Conservation (phyloP, 1,284 basidiomycete genomes). For the Sanghuangporus baumii region DNA sequence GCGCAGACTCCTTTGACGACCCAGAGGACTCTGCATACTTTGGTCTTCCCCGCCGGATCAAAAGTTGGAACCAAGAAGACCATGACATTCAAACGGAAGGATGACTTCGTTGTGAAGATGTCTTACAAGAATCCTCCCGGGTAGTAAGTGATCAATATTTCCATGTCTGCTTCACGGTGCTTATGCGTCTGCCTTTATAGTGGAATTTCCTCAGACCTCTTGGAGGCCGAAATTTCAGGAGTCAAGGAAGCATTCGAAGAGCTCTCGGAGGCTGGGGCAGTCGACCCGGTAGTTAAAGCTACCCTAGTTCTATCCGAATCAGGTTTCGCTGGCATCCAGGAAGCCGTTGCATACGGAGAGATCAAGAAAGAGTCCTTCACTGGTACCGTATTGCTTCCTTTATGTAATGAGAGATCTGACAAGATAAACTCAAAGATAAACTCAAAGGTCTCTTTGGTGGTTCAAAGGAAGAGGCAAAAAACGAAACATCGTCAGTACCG, state of each 20-base stretch:
- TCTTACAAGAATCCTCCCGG: slow-evolving; percentile 59
- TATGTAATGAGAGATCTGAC: slow-evolving; percentile 2
- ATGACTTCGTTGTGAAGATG: slow-evolving; percentile 71
- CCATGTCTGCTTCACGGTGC: not conserved
- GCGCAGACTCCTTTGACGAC: slow-evolving; percentile 25
- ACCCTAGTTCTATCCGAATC: slow-evolving; percentile 79
- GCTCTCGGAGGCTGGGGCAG: slow-evolving; percentile 65
- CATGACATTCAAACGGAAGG: slow-evolving; percentile 73
- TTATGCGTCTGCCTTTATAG: slow-evolving; percentile 28
- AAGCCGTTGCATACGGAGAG: slow-evolving; percentile 70
- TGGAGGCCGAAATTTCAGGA: slow-evolving; percentile 64
- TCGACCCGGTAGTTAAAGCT: slow-evolving; percentile 74
- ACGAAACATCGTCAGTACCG: slow-evolving; percentile 30
- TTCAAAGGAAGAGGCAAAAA: slow-evolving; percentile 23
- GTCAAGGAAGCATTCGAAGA: slow-evolving; percentile 68
- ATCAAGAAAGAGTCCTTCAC: slow-evolving; percentile 67
- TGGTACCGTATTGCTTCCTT: slow-evolving; percentile 35
- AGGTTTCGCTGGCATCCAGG: slow-evolving; percentile 75
- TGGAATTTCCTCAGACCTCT: slow-evolving; percentile 61
- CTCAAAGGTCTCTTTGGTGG: slow-evolving; percentile 82
- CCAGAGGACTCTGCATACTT: slow-evolving; percentile 63
- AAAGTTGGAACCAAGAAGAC: slow-evolving; percentile 79
- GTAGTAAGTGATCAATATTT: slow-evolving; percentile 39
- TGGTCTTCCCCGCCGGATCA: slow-evolving; percentile 71
- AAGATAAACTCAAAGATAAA: slow-evolving; percentile 45